Evolutionary conservation across 495 filamentous ascomycete species (phyloP), one percentile per base, ranked within the genome.

Genomic region (Lasiosphaeriaceae sp.): DNA sequence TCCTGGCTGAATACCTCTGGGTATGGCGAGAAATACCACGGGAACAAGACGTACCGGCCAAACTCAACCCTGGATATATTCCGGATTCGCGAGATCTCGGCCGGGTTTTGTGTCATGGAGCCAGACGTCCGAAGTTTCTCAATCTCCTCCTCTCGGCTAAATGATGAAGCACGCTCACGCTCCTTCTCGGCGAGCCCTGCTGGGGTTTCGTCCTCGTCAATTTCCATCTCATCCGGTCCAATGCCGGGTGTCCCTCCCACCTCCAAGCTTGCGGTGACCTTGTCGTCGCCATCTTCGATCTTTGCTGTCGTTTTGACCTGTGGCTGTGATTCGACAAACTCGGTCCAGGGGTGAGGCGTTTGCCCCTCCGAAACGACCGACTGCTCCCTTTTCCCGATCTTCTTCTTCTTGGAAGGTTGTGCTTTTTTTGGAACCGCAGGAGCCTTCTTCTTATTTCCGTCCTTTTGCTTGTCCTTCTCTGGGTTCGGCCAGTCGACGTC

Each of bases 11-110:
- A 97, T 6, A 85, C 78, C 66, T 91, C 85, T 0, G 94, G 94
- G 67, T 98, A 98, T 1, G 94, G 95, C 9, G 92, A 96, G 74
- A 97, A 97, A 68, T 98, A 98, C 94, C 94, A 98, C 9, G 94
- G 93, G 70, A 96, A 93, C 47, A 98, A 79, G 62, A 96, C 90
- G 72, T 85, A 87, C 60, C 87, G 84, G 43, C 94, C 94, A 81
- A 98, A 96, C 72, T 98, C 94, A 2, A 97, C 86, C 31, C 85
- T 87, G 26, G 85, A 88, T 62, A 98, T 83, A 66, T 98, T 98
- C 56, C 94, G 88, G 44, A 98, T 95, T 35, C 94, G 90, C 19
- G 93, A 93, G 55, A 98, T 92, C 66, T 98, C 95, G 19, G 95
- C 90, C 44, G 94, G 94, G 62, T 96, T 97, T 67, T 98, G 95